Conservation (phyloP, 129 eudicot genomes). For the Centaurea solstitialis region DNA sequence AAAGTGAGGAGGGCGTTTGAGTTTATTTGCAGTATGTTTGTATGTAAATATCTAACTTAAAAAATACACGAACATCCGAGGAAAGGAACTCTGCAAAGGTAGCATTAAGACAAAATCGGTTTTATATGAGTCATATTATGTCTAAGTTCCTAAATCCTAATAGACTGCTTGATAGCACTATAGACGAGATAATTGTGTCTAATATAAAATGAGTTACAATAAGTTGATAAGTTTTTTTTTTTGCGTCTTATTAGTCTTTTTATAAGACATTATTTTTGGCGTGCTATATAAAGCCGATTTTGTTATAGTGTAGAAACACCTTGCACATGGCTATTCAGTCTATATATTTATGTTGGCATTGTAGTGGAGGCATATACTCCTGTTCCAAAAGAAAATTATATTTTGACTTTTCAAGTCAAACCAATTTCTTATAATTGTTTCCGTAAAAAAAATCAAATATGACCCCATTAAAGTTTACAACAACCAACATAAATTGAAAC, state of each 20-base stretch:
- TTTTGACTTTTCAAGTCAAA: slow-evolving; percentile 23
- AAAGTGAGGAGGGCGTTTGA: not conserved
- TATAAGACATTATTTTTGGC: too few species aligned
- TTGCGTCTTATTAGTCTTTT: too few species aligned
- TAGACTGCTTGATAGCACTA: too few species aligned
- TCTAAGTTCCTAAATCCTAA: too few species aligned
- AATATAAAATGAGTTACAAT: too few species aligned
- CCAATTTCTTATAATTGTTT: not conserved
- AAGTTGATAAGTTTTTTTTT: too few species aligned
- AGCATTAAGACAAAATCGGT: too few species aligned
- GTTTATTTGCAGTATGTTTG: not conserved
- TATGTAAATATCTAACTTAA: not conserved
- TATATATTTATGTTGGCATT: not conserved
- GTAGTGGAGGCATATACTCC: not conserved
- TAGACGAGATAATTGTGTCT: too few species aligned
- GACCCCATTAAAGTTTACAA: slow-evolving; percentile 1
- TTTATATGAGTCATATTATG: too few species aligned
- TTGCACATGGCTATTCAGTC: not conserved
- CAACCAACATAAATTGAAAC: slow-evolving; percentile 1
- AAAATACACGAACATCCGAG: not conserved
- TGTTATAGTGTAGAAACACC: not conserved
- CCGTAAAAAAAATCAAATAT: not conserved
- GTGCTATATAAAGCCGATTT: not conserved
- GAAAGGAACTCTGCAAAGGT: not conserved
- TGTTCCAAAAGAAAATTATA: not conserved